phyloP scores from a whole-genome alignment of 352 stramenopile species.

The Pythium aphanidermatum region DNA sequence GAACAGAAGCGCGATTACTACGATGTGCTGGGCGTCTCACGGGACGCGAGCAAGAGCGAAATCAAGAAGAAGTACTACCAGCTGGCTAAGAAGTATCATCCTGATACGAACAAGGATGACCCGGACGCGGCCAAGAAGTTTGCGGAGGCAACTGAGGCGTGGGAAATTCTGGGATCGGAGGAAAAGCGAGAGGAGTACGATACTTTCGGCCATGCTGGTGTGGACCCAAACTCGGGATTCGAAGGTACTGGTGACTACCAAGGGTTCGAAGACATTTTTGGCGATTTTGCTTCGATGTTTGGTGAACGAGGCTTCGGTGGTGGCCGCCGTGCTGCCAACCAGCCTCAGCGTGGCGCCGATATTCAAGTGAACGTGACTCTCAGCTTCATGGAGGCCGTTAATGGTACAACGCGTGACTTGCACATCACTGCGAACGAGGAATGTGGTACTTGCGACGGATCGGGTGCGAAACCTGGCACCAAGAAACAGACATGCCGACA shows the following conservation, averaged over 20 bases:
- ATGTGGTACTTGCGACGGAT: constrained; percentile 76
- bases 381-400: constrained; percentile 94
- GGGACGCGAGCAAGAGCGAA: constrained; percentile 88
- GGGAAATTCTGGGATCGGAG: constrained; percentile 91
- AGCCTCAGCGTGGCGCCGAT: constrained; percentile 87
- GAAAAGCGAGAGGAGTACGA: constrained; percentile 94
- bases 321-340: constrained; percentile 58
- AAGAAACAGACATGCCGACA: constrained; percentile 71
- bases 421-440: constrained; percentile 71
- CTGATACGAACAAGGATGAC: constrained; percentile 96
- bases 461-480: constrained; percentile 76
- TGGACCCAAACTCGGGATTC: constrained; percentile 87
- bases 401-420: constrained; percentile 88
- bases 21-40: constrained; percentile 90
- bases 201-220: constrained; percentile 91
- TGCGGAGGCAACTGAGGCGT: constrained; percentile 89
- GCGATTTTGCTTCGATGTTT: constrained; percentile 64
- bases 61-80: constrained; percentile 99
- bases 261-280: constrained; percentile 87
- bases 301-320: constrained; percentile 61
- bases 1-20: constrained; percentile 95
- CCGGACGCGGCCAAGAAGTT: constrained; percentile 90
- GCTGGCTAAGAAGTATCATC: constrained; percentile 97
- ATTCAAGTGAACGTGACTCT: constrained; percentile 93
- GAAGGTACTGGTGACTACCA: constrained; percentile 56